Percentiles rank a stretch among this genome's conserved stretches.
Evolutionary conservation across 164 flowering plant species (phyloP).

Genomic region (Houttuynia cordata): DNA sequence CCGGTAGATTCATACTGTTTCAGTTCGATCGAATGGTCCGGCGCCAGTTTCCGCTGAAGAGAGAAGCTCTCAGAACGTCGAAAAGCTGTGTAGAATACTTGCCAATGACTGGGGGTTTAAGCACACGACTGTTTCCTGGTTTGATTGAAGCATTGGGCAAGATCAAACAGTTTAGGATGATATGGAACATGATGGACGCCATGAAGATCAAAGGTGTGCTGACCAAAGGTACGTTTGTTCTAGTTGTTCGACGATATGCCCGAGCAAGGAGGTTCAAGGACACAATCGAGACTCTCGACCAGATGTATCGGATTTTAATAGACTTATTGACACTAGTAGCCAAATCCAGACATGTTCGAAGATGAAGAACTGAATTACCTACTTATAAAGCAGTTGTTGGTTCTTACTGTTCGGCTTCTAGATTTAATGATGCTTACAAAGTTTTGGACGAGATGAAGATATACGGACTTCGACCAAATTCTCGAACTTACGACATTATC

Average conservation of each 20-base stretch:
- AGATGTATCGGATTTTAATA: constrained; percentile 48
- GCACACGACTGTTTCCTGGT: constrained; percentile 41
- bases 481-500: constrained; percentile 70
- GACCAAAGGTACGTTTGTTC: constrained; percentile 45
- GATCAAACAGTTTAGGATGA: constrained; percentile 62
- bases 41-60: constrained; percentile 1
- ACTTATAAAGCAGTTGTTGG: constrained; percentile 83
- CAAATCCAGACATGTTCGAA: constrained; percentile 44
- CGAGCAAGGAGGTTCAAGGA: constrained; percentile 57
- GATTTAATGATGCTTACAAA: constrained; percentile 40
- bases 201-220: constrained; percentile 47
- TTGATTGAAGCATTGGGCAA: constrained; percentile 70
- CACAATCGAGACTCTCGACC: constrained; percentile 51
- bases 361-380: constrained; percentile 51
- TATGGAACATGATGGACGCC: constrained; percentile 44
- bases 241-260: constrained; percentile 56
- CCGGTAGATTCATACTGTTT: constrained; percentile 15
- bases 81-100: constrained; percentile 36
- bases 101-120: constrained; percentile 29
- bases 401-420: constrained; percentile 51
- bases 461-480: constrained; percentile 48
- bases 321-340: constrained; percentile 48
- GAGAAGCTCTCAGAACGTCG: constrained; percentile 17
- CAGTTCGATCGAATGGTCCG: constrained; percentile 1
- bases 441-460: constrained; percentile 61